Evolutionary conservation across 805 yeast species (phyloP).

Genomic region (Myxozyma neotropica): DNA sequence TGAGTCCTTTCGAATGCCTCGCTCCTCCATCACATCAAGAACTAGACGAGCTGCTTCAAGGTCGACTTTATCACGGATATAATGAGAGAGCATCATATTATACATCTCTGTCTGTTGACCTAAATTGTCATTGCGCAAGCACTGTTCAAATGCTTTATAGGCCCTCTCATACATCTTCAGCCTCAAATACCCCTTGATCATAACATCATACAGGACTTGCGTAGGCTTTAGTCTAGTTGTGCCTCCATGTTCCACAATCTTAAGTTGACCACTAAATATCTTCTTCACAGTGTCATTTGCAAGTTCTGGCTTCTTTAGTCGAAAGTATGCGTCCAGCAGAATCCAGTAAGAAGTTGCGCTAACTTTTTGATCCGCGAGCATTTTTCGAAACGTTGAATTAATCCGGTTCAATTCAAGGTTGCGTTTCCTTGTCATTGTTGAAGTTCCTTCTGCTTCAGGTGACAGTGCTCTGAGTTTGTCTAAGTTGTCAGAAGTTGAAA

Average conservation of each 20-base stretch:
- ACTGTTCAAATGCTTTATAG: background rate
- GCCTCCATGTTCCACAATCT: background rate
- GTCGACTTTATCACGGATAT: constrained; percentile 9
- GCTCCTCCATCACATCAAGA: constrained; percentile 7
- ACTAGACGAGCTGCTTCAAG: constrained; percentile 3
- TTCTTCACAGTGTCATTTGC: constrained; percentile 6
- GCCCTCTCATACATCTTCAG: background rate
- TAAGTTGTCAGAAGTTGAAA: background rate
- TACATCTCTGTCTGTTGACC: constrained; percentile 1
- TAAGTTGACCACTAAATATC: background rate
- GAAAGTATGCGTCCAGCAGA: constrained; percentile 17
- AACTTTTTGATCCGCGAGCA: background rate
- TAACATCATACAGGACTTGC: constrained; percentile 2
- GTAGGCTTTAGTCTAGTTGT: background rate
- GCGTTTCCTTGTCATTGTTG: background rate
- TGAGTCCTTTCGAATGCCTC: constrained; percentile 13
- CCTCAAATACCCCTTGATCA: constrained; percentile 7
- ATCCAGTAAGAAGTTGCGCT: constrained; percentile 15
- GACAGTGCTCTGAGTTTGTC: background rate
- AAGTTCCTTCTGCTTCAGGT: background rate
- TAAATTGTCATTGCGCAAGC: background rate
- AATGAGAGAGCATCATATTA: constrained; percentile 17
- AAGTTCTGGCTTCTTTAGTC: constrained; percentile 2
- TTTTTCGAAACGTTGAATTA: background rate
- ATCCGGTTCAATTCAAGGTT: background rate